Conservation (phyloP, 129 eudicot species). For the Glebionis coronaria region DNA sequence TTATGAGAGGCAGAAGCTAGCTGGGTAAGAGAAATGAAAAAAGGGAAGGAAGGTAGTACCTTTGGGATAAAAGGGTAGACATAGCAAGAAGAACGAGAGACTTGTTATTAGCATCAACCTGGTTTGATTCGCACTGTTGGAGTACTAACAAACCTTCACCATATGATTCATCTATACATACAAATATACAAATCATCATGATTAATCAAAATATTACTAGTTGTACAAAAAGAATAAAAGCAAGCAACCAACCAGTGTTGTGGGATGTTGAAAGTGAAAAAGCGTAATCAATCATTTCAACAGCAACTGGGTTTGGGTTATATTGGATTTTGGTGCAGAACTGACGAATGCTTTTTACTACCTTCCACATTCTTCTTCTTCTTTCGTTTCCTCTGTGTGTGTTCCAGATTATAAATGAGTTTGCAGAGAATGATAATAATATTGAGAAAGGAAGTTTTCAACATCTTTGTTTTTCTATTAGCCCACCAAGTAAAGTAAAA, state of each 20-base stretch:
- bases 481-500: too few relatives aligned
- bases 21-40: not conserved
- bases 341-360: too few relatives aligned
- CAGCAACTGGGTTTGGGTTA: constrained; percentile 56
- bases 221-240: too few relatives aligned
- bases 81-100: constrained; percentile 68
- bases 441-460: too few relatives aligned
- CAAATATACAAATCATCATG: constrained; percentile 33
- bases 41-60: constrained; percentile 33
- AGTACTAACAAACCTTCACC: constrained; percentile 67
- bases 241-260: constrained; percentile 88
- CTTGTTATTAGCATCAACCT: constrained; percentile 56
- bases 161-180: constrained; percentile 46
- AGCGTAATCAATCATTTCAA: constrained; percentile 76
- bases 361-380: too few relatives aligned
- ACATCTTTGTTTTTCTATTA: too few relatives aligned
- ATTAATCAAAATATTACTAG: not conserved
- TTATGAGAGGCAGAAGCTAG: too few relatives aligned
- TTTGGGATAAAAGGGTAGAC: constrained; percentile 68
- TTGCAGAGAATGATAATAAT: too few relatives aligned
- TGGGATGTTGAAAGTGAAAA: constrained; percentile 67
- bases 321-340: constrained; percentile 19
- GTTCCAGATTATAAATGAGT: too few relatives aligned
- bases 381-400: too few relatives aligned
- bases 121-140: constrained; percentile 78